Conservation (phyloP, 768 basidiomycete species). For the Mycena floridula region DNA sequence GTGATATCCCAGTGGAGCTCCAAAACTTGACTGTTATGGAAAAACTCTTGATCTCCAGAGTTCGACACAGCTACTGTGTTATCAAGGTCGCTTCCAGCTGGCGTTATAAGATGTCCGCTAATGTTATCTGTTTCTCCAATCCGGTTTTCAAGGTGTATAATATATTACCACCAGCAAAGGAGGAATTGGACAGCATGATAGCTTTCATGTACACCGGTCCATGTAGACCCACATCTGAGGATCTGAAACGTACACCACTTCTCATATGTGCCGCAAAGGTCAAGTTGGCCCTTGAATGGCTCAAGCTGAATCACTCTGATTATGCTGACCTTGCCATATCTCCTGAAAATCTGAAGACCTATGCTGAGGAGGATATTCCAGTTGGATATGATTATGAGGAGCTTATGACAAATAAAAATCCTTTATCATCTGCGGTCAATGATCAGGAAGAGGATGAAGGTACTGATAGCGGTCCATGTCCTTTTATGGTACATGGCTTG, state of each 20-base stretch:
- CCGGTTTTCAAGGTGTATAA: not conserved
- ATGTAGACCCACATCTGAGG: not conserved
- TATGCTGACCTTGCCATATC: conserved; percentile 25
- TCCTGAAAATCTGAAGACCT: conserved; percentile 14
- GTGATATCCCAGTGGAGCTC: not conserved
- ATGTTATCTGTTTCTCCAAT: not conserved
- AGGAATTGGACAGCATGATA: not conserved
- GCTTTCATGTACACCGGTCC: not conserved
- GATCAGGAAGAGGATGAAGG: not conserved
- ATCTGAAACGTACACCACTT: conserved; percentile 14
- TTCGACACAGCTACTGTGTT: not conserved
- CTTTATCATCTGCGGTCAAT: conserved; percentile 8
- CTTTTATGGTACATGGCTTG: conserved; percentile 19
- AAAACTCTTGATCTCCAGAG: not conserved
- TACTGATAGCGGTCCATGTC: conserved; percentile 8
- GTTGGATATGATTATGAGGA: conserved; percentile 17
- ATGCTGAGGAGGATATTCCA: conserved; percentile 17
- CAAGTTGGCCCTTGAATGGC: conserved; percentile 23
- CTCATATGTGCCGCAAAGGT: conserved; percentile 21
- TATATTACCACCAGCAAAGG: not conserved
- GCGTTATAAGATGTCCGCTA: not conserved
- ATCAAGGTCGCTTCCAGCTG: not conserved
- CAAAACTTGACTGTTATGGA: not conserved
- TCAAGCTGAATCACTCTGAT: conserved; percentile 25
- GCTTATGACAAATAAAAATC: conserved; percentile 10